Base-by-base conservation (phyloP, 768 basidiomycete genomes). In the Phanerochaete sordida region DNA sequence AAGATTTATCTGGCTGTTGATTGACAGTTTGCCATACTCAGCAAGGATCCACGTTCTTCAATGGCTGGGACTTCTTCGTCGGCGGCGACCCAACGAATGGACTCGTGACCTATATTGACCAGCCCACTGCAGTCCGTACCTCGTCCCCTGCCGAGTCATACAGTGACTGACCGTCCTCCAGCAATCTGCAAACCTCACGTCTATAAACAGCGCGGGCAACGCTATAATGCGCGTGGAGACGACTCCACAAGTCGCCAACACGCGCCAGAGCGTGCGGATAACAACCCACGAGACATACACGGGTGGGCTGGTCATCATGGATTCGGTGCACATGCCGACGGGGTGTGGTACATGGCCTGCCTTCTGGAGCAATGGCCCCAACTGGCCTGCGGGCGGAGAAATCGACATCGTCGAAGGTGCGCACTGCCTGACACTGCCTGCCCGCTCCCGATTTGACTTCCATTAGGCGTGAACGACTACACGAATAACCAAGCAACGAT, bases 141-240 rank as follows among this genome's bases (percentile, higher is more conserved):
- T 23, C 47, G 24, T n/a, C n/a, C n/a, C 6, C 50, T 16, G 50
- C 7, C 39, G 2, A 19, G 5, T 71, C 21, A 33, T 54, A 13
- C 21, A 33, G n/a, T 60, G 21, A 45, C 45, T 31, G 47, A 19
- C 60, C 46, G 37, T 26, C 24, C 16, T 52, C 6, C 58, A 88
- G 86, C 73, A 78, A 70, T 74, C 77, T 7, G 83, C 77, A 60
- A 83, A 83, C 50, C 79, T 98, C 30, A 69, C 86, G 30, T 77
- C 82, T 15, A 78, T 94, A 67, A 95, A 92, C 68, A 62, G 67
- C 24, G 79, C 78, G 11, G 91, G 91, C 23, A 83, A 93, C 73
- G 91, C 89, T 19, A 73, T 97, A 58, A 95, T 98, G 93, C 78
- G 84, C 33, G 87, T 96, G 26, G 93, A 96, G 69, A 95, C 91